Evolutionary conservation across 2,329 filamentous ascomycete species (phyloP).

Genomic region (Pseudocercospora macadamiae): DNA sequence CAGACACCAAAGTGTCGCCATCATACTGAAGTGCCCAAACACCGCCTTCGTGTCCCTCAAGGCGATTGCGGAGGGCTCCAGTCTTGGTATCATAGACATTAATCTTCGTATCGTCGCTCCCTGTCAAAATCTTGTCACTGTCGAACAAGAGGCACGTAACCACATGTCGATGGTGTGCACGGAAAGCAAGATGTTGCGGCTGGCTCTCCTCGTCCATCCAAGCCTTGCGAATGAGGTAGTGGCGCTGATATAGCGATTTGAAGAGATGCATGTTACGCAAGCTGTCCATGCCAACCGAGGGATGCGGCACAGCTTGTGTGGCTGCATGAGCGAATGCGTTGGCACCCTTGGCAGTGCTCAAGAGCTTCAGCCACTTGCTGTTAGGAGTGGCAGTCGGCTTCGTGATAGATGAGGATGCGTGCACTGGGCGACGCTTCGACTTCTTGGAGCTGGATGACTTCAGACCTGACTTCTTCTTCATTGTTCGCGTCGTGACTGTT

Average conservation of each 20-base stretch:
- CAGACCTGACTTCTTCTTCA: conserved; percentile 28
- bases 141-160: conserved; percentile 98
- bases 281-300: conserved; percentile 75
- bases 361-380: conserved; percentile 48
- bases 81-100: conserved; percentile 98
- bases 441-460: conserved; percentile 48
- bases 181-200: conserved; percentile 90
- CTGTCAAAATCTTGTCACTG: conserved; percentile 95
- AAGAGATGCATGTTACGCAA: conserved; percentile 86
- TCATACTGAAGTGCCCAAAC: conserved; percentile 98
- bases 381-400: conserved; percentile 50
- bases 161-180: conserved; percentile 93
- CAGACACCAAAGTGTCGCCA: conserved; percentile 91
- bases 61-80: conserved; percentile 76
- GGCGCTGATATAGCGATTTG: conserved; percentile 93
- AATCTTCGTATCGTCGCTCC: conserved; percentile 95
- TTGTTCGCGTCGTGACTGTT: conserved; percentile 24
- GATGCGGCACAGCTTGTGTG: conserved; percentile 78
- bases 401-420: conserved; percentile 29
- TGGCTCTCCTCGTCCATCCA: conserved; percentile 86
- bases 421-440: conserved; percentile 49
- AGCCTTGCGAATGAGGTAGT: conserved; percentile 84
- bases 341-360: conserved; percentile 72
- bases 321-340: conserved; percentile 85
- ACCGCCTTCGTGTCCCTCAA: conserved; percentile 93